Conservation (phyloP, 2,329 filamentous ascomycete genomes). For the Knoxdaviesia capensis region DNA sequence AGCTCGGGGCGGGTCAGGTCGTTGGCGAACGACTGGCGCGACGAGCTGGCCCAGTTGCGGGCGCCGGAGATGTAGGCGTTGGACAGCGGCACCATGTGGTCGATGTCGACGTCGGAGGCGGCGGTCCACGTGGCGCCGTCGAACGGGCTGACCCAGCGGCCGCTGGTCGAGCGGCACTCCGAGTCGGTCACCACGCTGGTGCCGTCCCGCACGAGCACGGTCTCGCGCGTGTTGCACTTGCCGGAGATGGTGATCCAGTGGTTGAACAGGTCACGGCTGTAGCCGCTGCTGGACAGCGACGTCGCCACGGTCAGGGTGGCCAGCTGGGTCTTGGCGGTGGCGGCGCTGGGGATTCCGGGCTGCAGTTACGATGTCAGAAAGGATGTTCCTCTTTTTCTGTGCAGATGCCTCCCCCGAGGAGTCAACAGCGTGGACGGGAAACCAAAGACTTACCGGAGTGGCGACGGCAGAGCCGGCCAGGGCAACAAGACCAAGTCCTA, state of each 20-base stretch:
- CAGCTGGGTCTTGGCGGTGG: conserved; percentile 37
- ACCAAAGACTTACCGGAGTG: no score
- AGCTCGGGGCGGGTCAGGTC: conserved; percentile 59
- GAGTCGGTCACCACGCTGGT: conserved; percentile 34
- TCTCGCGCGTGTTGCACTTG: conserved; percentile 52
- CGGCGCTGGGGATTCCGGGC: conserved; percentile 41
- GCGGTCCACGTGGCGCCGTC: conserved; percentile 52
- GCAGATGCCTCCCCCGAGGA: no score
- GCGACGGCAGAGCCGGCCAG: no score
- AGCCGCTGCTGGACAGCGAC: conserved; percentile 31
- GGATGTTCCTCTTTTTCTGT: no score
- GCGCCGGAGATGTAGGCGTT: conserved; percentile 70
- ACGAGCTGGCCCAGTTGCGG: conserved; percentile 45
- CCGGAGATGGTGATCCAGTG: conserved; percentile 49
- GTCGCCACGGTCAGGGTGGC: conserved; percentile 34
- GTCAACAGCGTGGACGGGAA: no score
- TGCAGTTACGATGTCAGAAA: conserved; percentile 6
- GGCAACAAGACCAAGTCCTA: no score
- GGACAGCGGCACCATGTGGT: conserved; percentile 64
- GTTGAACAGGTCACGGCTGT: conserved; percentile 48
- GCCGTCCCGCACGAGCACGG: conserved; percentile 56
- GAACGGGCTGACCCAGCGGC: conserved; percentile 52
- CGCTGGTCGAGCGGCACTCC: conserved; percentile 42
- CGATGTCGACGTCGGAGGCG: conserved; percentile 56
- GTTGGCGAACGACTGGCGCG: conserved; percentile 53